Conservation (phyloP, 1,139 yeast genomes). For the Pichia sp. region DNA sequence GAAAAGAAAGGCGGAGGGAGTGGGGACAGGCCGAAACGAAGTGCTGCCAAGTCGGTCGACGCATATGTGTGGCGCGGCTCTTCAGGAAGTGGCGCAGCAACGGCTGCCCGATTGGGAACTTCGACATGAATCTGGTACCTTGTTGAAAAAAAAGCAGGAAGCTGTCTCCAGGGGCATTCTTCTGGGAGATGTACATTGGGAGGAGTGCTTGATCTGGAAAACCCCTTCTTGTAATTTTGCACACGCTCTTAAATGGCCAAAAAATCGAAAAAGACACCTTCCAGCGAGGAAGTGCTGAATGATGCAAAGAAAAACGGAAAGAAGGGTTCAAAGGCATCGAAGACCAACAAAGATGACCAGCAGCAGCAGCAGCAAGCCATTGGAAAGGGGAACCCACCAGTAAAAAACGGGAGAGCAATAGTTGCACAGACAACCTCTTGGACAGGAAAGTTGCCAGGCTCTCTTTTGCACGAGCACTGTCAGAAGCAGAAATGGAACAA, state of each 20-base stretch:
- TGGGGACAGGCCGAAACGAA: too few relatives aligned
- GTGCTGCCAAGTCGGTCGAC: too few relatives aligned
- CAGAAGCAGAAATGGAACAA: conserved; percentile 89
- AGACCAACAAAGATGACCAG: neutral
- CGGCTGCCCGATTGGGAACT: neutral
- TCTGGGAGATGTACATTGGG: too few relatives aligned
- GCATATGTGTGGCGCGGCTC: too few relatives aligned
- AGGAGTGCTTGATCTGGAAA: too few relatives aligned
- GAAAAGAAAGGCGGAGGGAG: too few relatives aligned
- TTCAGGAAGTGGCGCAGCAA: neutral
- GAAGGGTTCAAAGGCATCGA: conserved; percentile 3
- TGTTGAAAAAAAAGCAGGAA: too few relatives aligned
- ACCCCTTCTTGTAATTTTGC: too few relatives aligned
- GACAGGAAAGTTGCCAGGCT: conserved; percentile 94
- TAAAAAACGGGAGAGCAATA: conserved; percentile 36
- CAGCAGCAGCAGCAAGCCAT: conserved; percentile 2
- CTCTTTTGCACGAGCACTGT: conserved; percentile 80
- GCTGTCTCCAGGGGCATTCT: too few relatives aligned
- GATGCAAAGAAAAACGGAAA: conserved; percentile 18
- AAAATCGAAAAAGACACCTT: conserved; percentile 9
- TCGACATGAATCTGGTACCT: neutral
- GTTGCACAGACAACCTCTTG: conserved; percentile 65
- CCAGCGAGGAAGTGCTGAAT: conserved; percentile 6
- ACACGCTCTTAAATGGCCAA: too few relatives aligned
- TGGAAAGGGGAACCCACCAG: conserved; percentile 5